Evolutionary conservation across 176 grass and related monocot species (phyloP).

Genomic region (Hyparrhenia diplandra): DNA sequence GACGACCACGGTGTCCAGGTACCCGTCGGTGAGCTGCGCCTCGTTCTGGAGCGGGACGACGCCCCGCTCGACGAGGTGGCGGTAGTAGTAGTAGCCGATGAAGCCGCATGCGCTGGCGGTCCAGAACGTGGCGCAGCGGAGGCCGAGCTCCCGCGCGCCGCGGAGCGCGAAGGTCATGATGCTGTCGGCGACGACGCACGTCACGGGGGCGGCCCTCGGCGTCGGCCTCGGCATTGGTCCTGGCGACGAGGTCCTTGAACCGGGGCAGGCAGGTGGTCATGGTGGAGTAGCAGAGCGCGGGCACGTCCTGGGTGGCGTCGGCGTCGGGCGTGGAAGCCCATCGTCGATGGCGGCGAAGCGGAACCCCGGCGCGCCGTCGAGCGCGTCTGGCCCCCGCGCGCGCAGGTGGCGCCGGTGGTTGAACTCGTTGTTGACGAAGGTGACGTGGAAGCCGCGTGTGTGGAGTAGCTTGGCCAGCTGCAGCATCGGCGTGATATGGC

Average conservation of each 20-base stretch:
- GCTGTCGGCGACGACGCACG: not conserved
- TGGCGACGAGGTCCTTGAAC: slow-evolving; percentile 24
- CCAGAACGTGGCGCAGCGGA: slow-evolving; percentile 37
- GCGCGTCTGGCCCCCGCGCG: not conserved
- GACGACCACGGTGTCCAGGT: slow-evolving; percentile 1
- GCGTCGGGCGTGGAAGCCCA: slow-evolving; percentile 37
- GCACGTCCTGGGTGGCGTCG: slow-evolving; percentile 56
- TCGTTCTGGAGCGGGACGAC: slow-evolving; percentile 28
- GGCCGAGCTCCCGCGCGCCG: slow-evolving; percentile 32
- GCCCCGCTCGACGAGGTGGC: slow-evolving; percentile 30
- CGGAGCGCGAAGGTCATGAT: slow-evolving; percentile 31
- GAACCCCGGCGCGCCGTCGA: slow-evolving; percentile 15
- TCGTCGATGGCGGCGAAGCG: slow-evolving; percentile 29
- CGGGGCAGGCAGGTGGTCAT: slow-evolving; percentile 35
- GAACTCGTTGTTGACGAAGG: not conserved
- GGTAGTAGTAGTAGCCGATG: slow-evolving; percentile 35
- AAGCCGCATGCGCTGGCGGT: slow-evolving; percentile 31
- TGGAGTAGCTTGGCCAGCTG: not conserved
- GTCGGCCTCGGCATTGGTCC: slow-evolving; percentile 13
- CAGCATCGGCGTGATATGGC: not conserved
- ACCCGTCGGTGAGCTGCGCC: not conserved
- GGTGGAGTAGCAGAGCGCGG: slow-evolving; percentile 44
- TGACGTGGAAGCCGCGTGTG: not conserved
- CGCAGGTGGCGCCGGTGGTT: not conserved
- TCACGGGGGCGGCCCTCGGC: slow-evolving; percentile 15